phyloP scores from a whole-genome alignment of 2,329 filamentous ascomycete species.

The Fusarium goolgardi region DNA sequence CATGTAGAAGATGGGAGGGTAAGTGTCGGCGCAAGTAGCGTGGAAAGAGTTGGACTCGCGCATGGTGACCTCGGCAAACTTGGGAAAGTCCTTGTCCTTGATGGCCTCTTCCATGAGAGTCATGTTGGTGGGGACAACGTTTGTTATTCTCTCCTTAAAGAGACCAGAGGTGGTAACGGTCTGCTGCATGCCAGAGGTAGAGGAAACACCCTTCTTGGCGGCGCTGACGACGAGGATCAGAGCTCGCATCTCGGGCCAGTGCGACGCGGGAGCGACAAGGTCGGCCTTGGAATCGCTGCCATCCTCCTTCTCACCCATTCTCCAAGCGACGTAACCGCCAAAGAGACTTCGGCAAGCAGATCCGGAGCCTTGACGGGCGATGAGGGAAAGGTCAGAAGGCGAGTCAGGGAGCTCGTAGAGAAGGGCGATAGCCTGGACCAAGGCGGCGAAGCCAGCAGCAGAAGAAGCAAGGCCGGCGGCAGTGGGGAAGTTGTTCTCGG shows the following conservation, averaged over 20 bases:
- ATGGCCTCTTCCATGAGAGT: conserved; percentile 85
- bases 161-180: conserved; percentile 92
- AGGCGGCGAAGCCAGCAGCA: conserved; percentile 75
- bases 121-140: conserved; percentile 88
- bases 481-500: conserved; percentile 99
- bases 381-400: conserved; percentile 84
- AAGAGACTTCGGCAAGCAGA: conserved; percentile 94
- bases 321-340: conserved; percentile 96
- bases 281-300: conserved; percentile 90
- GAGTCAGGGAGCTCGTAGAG: conserved; percentile 87
- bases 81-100: conserved; percentile 79
- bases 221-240: conserved; percentile 91
- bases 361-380: conserved; percentile 93
- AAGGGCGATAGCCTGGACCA: conserved; percentile 88
- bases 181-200: conserved; percentile 95
- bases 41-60: conserved; percentile 98
- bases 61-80: conserved; percentile 93
- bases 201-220: conserved; percentile 94
- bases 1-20: conserved; percentile 98
- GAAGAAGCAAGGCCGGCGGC: conserved; percentile 87
- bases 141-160: conserved; percentile 79
- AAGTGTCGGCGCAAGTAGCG: conserved; percentile 92
- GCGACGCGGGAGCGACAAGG: conserved; percentile 85
- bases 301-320: conserved; percentile 78
- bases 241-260: conserved; percentile 97